Percentiles rank a stretch among this genome's conserved stretches.
Evolutionary conservation across 352 stramenopile species (phyloP).

Genomic region (Albugo laibachii): DNA sequence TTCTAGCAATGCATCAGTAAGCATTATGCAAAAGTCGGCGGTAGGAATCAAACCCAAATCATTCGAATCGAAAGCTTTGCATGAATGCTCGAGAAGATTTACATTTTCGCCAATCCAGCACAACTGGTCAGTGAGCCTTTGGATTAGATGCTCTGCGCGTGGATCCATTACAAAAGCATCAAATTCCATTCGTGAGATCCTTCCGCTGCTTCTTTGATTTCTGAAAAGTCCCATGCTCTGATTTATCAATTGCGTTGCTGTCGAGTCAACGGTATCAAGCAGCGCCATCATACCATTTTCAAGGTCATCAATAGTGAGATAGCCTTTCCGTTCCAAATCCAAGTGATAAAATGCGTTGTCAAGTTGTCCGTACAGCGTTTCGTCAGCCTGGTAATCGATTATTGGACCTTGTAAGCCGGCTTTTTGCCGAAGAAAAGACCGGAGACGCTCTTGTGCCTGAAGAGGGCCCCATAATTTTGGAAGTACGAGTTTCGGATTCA

Average conservation of each 20-base stretch:
- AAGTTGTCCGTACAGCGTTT: slow-evolving; percentile 13
- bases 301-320: slow-evolving; percentile 19
- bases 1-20: slow-evolving; percentile 15
- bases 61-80: slow-evolving; percentile 11
- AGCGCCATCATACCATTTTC: slow-evolving; percentile 16
- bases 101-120: slow-evolving; percentile 7
- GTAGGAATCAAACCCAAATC: slow-evolving; percentile 13
- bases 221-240: slow-evolving; percentile 22
- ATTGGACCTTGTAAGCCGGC: slow-evolving; percentile 4
- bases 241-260: slow-evolving; percentile 18
- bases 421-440: slow-evolving; percentile 14
- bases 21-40: slow-evolving; percentile 11
- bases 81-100: neutral
- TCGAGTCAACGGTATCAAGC: slow-evolving; percentile 5
- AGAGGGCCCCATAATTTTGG: slow-evolving; percentile 10
- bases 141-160: slow-evolving; percentile 13
- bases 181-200: slow-evolving; percentile 53
- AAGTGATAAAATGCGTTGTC: slow-evolving; percentile 44
- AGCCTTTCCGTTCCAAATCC: slow-evolving; percentile 27
- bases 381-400: neutral
- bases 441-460: slow-evolving; percentile 18
- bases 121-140: slow-evolving; percentile 15
- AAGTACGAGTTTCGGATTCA: neutral
- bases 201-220: slow-evolving; percentile 8
- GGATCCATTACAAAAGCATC: slow-evolving; percentile 57